Evolutionary conservation across 257 asterid genomes (phyloP).

Genomic region (Solanum commersonii): DNA sequence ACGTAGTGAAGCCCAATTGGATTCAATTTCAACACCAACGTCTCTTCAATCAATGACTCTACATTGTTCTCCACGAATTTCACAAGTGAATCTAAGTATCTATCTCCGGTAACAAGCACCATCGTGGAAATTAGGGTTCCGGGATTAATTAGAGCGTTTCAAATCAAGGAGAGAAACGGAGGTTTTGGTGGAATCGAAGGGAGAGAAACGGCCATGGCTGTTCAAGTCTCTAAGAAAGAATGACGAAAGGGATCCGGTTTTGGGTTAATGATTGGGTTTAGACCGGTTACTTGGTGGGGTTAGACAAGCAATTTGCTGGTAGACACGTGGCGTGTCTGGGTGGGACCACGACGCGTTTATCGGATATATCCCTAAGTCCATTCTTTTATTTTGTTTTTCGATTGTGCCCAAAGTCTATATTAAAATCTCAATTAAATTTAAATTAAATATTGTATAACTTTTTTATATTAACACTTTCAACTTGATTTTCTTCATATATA

Average conservation of each 20-base stretch:
- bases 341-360: not conserved
- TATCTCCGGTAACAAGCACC: conserved; percentile 82
- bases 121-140: conserved; percentile 29
- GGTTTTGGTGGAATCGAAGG: conserved; percentile 54
- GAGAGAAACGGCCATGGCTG: conserved; percentile 29
- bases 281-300: not conserved
- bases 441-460: too few species aligned
- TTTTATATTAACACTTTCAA: too few species aligned
- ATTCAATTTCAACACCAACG: conserved; percentile 67
- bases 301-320: not conserved
- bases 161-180: conserved; percentile 14
- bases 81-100: conserved; percentile 78
- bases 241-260: not conserved
- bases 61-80: conserved; percentile 74
- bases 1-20: conserved; percentile 88
- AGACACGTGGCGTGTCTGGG: conserved; percentile 4
- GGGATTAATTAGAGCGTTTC: not conserved
- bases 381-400: too few species aligned
- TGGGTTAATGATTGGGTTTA: conserved; percentile 6
- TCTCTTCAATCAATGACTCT: conserved; percentile 69
- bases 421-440: too few species aligned
- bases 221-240: not conserved
- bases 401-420: too few species aligned
- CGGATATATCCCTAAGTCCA: not conserved
- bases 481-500: too few species aligned